Conservation (phyloP, 108 stramenopile genomes). For the Pseudonitzschia multistriata region DNA sequence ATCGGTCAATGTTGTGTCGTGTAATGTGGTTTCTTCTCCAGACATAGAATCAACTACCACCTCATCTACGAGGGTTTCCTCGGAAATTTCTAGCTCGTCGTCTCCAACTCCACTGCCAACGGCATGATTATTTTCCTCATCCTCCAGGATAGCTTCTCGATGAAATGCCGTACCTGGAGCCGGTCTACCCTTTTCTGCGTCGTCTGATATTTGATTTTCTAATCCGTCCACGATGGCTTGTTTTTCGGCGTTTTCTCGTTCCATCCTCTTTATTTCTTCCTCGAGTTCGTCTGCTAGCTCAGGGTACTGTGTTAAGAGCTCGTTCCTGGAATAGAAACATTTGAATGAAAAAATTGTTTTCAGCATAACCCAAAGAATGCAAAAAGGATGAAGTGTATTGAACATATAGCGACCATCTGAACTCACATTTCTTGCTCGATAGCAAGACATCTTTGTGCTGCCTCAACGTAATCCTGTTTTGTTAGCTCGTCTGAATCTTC, state of each 20-base stretch:
- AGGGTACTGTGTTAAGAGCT: constrained; percentile 64
- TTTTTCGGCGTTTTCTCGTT: constrained; percentile 41
- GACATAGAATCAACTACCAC: neutral
- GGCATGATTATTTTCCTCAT: too few species aligned
- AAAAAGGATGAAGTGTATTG: neutral
- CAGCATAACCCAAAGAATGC: neutral
- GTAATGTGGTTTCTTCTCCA: neutral
- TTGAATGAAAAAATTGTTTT: neutral
- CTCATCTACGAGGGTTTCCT: neutral
- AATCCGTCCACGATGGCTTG: constrained; percentile 28
- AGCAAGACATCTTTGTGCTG: constrained; percentile 74
- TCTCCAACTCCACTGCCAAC: neutral
- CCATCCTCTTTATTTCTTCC: constrained; percentile 67
- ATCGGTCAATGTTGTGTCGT: neutral
- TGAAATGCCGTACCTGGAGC: constrained; percentile 25
- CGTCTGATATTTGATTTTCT: constrained; percentile 29
- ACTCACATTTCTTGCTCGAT: constrained; percentile 78
- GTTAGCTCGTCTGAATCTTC: constrained; percentile 42
- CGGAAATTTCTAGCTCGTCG: neutral
- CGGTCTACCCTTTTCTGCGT: neutral
- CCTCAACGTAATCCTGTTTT: constrained; percentile 81
- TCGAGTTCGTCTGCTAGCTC: constrained; percentile 69
- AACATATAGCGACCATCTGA: neutral
- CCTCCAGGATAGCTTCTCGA: neutral
- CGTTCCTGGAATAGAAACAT: constrained; percentile 42